Conservation (phyloP, 805 yeast species). For the Teunomyces atbi region DNA sequence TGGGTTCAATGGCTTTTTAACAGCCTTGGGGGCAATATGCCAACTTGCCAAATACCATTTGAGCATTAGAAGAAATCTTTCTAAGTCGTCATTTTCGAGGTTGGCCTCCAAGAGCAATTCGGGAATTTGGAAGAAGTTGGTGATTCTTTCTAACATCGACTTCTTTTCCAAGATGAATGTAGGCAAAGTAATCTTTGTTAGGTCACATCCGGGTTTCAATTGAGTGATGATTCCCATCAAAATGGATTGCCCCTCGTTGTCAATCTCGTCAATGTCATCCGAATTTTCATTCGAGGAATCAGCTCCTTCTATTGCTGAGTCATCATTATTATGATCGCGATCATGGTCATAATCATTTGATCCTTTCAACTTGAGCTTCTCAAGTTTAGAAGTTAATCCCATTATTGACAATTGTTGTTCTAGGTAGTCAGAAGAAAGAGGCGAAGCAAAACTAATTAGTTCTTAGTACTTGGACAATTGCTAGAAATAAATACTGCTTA, state of each 20-base stretch:
- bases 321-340: background rate
- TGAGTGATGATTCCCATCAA: constrained; percentile 86
- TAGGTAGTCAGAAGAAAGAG: background rate
- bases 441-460: background rate
- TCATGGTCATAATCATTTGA: constrained; percentile 8
- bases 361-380: constrained; percentile 22
- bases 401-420: constrained; percentile 11
- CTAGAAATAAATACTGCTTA: background rate
- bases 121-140: constrained; percentile 84
- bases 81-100: constrained; percentile 51
- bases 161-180: constrained; percentile 93
- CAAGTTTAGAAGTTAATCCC: constrained; percentile 30
- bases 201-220: constrained; percentile 87
- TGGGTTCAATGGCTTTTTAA: constrained; percentile 94
- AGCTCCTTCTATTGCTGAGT: background rate
- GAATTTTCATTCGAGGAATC: constrained; percentile 16
- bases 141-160: constrained; percentile 93
- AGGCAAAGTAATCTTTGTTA: constrained; percentile 88
- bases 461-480: background rate
- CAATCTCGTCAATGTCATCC: constrained; percentile 90
- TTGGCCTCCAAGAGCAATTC: constrained; percentile 71
- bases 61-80: constrained; percentile 71
- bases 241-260: constrained; percentile 84
- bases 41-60: constrained; percentile 94
- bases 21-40: constrained; percentile 99